Conservation (phyloP, 768 basidiomycete species). For the Lentinula boryana region DNA sequence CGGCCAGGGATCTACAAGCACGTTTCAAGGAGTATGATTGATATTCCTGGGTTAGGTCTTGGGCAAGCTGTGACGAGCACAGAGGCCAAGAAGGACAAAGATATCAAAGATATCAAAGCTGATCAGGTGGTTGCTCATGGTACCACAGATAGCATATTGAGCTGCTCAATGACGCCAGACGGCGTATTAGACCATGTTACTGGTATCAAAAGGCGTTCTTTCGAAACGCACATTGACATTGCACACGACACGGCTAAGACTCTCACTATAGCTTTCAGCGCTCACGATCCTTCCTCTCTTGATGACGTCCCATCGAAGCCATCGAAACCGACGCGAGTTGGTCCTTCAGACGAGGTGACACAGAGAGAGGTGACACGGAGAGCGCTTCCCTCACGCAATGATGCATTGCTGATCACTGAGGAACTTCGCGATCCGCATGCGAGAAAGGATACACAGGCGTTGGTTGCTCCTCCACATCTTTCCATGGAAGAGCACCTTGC, state of each 20-base stretch:
- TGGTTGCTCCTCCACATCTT: not conserved
- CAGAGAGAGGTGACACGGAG: not conserved
- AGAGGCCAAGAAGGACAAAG: not conserved
- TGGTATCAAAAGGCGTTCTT: not conserved
- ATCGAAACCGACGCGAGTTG: not conserved
- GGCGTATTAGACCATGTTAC: conserved; percentile 1
- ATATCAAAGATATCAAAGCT: not conserved
- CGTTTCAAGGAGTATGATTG: conserved; percentile 60
- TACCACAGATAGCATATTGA: not conserved
- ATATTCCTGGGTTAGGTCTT: conserved; percentile 33
- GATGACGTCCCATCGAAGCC: not conserved
- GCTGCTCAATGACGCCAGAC: not conserved
- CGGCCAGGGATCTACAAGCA: conserved; percentile 49
- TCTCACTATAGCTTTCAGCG: too few relatives aligned
- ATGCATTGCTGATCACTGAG: not conserved
- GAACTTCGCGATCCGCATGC: not conserved
- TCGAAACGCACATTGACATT: not conserved
- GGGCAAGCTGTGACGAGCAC: conserved; percentile 3
- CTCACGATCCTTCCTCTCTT: not conserved
- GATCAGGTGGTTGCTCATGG: not conserved
- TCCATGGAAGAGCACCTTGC: not conserved
- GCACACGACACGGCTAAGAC: not conserved
- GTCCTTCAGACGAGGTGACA: not conserved
- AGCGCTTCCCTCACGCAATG: not conserved
- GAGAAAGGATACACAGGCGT: not conserved